Evolutionary conservation across 2,329 filamentous ascomycete species (phyloP), one percentile per base, ranked within the genome.

Genomic region (Ophiostoma sp.): DNA sequence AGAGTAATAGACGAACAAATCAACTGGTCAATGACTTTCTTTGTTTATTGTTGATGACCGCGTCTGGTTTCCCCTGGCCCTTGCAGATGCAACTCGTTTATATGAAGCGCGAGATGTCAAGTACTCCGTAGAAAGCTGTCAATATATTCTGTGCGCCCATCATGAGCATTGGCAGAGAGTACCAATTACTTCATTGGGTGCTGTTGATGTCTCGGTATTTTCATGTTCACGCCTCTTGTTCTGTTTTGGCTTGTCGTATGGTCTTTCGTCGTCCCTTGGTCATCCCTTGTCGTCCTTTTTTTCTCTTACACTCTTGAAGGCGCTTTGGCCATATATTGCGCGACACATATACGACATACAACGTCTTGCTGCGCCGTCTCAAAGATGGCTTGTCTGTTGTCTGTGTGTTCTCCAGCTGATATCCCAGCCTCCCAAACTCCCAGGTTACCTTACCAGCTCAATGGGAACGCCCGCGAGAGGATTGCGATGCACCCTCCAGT

Each of bases 251-350:
- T 22, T 28, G 31, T 36, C 31, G 5, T 22, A 22, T 63, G 5
- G 6, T 19, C 50, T 11, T 8, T 42, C 4, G n/a, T 15, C n/a
- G n/a, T 42, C 8, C 6, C 55, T 36, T 36, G 4, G 4, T 11
- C 25, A 12, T 42, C 4, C 36, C 33, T 42, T 66, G 61, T 28
- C 36, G 36, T 45, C 22, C 22, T 22, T 42, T 45, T 42, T 45
- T 39, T 66, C 36, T 28, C 61, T 45, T 22, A 66, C 61, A 66
- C 61, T 45, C 22, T 17, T 45, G 8, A 76, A 76, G 75, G 42
- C 74, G 72, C 76, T 75, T 71, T 61, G 69, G 69, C 69, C 69
- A 31, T 61, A 33, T 61, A 71, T 71, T 71, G 52, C 63, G 69
- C 69, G 39, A 63, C 52, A 48, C 55, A 71, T 63, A 70, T 57